These are phyloP conservation scores for Pyrus betulifolia DNA, from an alignment of 306 rosid species.

Conservation along the genomic window DNA sequence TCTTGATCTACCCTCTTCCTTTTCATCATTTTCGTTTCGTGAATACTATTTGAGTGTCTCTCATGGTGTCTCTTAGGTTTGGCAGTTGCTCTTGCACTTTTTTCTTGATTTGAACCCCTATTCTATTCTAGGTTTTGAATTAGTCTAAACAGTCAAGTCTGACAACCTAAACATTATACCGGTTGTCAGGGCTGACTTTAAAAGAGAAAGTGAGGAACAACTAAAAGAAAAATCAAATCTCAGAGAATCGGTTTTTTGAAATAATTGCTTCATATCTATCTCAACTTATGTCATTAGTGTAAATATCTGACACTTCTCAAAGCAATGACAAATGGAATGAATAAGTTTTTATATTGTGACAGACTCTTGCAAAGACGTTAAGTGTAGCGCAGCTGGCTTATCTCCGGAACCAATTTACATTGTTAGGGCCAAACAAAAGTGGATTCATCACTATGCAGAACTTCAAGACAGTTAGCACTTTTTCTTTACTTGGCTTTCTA, in stretches of 20 bases:
- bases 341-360: conserved; percentile 22
- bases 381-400: conserved; percentile 59
- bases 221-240: background rate
- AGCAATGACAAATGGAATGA: background rate
- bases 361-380: conserved; percentile 85
- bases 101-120: background rate
- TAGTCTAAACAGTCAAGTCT: background rate
- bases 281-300: background rate
- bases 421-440: conserved; percentile 65
- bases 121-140: background rate
- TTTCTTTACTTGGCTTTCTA: background rate
- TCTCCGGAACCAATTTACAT: conserved; percentile 61
- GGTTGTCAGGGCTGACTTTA: background rate
- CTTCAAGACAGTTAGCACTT: conserved; percentile 62
- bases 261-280: background rate
- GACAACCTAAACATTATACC: background rate
- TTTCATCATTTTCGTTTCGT: background rate
- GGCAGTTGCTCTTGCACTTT: background rate
- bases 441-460: conserved; percentile 84
- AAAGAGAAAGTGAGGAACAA: background rate
- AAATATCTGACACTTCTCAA: background rate
- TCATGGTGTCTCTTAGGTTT: background rate
- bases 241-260: background rate
- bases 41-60: background rate
- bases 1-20: background rate